Evolutionary conservation across 2,329 filamentous ascomycete genomes (phyloP).

Genomic region (Teratosphaeria viscida): DNA sequence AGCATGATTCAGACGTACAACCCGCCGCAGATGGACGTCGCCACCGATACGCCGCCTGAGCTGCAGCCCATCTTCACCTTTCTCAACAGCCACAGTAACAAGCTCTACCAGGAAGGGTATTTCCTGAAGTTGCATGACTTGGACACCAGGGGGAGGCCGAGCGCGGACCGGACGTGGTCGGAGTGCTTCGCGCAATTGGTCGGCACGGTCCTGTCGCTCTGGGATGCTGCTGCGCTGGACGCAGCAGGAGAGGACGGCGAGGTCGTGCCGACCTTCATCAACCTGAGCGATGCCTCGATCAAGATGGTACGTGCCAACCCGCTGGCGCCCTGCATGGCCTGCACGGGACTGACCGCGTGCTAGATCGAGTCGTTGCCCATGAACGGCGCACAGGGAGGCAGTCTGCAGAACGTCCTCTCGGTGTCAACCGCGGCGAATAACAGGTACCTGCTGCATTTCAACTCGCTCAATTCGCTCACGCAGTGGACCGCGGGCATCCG

Average conservation of each 20-base stretch:
- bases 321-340: not conserved
- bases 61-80: constrained; percentile 88
- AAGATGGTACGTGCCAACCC: constrained; percentile 63
- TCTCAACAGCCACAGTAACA: constrained; percentile 90
- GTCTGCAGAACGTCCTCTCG: constrained; percentile 87
- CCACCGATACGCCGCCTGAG: constrained; percentile 79
- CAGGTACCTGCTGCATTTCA: constrained; percentile 91
- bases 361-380: constrained; percentile 67
- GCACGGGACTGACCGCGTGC: constrained; percentile 1
- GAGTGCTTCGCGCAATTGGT: constrained; percentile 97
- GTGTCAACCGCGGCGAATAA: constrained; percentile 93
- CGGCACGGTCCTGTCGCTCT: constrained; percentile 86
- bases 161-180: constrained; percentile 78
- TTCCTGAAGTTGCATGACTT: constrained; percentile 95
- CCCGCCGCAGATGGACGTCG: constrained; percentile 75
- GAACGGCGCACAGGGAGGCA: constrained; percentile 62
- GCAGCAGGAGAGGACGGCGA: constrained; percentile 74
- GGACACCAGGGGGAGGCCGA: constrained; percentile 79
- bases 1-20: constrained; percentile 83
- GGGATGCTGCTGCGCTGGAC: constrained; percentile 90
- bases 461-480: constrained; percentile 80
- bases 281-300: constrained; percentile 91
- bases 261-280: constrained; percentile 86
- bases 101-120: constrained; percentile 95
- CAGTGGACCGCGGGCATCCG: constrained; percentile 96